Percentiles rank a stretch among this genome's conserved stretches.
Evolutionary conservation across 176 grass and related monocot species (phyloP).

Genomic region (Raddia distichophylla): DNA sequence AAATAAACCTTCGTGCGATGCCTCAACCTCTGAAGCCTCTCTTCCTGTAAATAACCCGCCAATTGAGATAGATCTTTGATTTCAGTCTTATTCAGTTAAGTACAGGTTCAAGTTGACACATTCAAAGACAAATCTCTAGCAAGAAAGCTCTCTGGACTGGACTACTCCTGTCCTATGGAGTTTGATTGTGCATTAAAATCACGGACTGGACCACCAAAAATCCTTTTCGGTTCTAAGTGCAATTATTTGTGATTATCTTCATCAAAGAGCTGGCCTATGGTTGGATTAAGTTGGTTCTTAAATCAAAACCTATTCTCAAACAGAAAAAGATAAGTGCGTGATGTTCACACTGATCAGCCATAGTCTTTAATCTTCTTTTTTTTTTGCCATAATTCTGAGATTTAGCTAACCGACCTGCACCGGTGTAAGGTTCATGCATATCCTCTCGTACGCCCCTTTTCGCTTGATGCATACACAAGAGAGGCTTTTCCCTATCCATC

Average conservation of each 20-base stretch:
- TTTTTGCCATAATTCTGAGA: too few relatives aligned
- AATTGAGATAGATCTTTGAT: constrained; percentile 35
- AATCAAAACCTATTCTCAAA: background rate
- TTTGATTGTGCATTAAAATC: constrained; percentile 15
- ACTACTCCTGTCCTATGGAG: background rate
- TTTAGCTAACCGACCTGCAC: constrained; percentile 52
- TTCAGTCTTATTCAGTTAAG: constrained; percentile 10
- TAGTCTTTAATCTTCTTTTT: too few relatives aligned
- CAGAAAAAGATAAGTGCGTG: background rate
- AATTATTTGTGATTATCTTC: background rate
- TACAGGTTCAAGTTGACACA: constrained; percentile 12
- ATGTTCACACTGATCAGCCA: background rate
- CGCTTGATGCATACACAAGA: constrained; percentile 94
- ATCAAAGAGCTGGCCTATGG: background rate
- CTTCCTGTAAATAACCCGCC: constrained; percentile 63
- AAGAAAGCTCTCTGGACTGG: constrained; percentile 16
- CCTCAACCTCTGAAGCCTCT: constrained; percentile 85
- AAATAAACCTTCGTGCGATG: constrained; percentile 92
- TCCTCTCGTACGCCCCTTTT: constrained; percentile 83
- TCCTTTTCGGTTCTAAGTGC: constrained; percentile 20
- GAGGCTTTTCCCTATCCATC: constrained; percentile 94
- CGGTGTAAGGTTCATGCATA: constrained; percentile 91
- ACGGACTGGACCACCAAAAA: background rate
- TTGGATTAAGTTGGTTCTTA: background rate
- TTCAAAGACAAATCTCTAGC: background rate